Evolutionary conservation across 257 asterid genomes (phyloP).

Genomic region (Lycium barbarum): DNA sequence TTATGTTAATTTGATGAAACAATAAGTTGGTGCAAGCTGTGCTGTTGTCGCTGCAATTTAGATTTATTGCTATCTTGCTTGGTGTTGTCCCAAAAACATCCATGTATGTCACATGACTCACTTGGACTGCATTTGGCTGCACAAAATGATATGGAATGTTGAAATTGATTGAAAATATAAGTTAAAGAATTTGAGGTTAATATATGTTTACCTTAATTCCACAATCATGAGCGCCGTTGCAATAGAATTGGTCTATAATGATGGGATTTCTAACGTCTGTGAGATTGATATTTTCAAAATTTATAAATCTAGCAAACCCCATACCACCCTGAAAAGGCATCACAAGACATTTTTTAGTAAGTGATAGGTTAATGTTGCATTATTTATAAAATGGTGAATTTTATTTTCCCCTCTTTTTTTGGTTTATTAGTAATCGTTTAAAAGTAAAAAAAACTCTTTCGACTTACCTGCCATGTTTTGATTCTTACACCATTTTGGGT

Average conservation of each 20-base stretch:
- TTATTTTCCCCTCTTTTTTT: slow-evolving; percentile 9
- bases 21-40: not conserved
- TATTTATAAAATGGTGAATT: not conserved
- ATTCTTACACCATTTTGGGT: slow-evolving; percentile 59
- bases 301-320: slow-evolving; percentile 56
- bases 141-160: not conserved
- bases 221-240: slow-evolving; percentile 40
- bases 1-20: no score
- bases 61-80: slow-evolving; percentile 41
- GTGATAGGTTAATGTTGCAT: not conserved
- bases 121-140: slow-evolving; percentile 47
- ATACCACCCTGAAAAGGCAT: slow-evolving; percentile 55
- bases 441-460: no score
- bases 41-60: slow-evolving; percentile 52
- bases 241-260: slow-evolving; percentile 60
- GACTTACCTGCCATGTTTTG: slow-evolving; percentile 67
- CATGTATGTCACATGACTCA: slow-evolving; percentile 48
- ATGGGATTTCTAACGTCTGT: slow-evolving; percentile 50
- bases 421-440: not conserved
- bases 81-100: slow-evolving; percentile 51
- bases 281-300: slow-evolving; percentile 50
- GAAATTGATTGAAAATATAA: not conserved
- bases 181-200: not conserved
- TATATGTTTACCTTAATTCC: slow-evolving; percentile 38
- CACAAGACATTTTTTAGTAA: not conserved